Conservation (phyloP, 345 rosid species). For the Sisymbrium irio region DNA sequence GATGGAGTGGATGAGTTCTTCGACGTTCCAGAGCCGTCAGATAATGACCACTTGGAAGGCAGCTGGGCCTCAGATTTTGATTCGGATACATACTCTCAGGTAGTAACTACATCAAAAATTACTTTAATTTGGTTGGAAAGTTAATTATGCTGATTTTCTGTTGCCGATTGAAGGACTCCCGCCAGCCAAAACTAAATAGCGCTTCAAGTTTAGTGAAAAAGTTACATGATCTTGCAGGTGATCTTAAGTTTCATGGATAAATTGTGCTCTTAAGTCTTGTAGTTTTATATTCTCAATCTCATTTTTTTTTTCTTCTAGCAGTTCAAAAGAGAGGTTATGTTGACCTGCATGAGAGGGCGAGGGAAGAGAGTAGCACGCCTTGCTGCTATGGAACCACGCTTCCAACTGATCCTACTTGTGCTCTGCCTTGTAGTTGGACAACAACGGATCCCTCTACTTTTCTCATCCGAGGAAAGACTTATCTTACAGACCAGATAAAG, state of each 20-base stretch:
- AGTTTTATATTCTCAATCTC: neutral
- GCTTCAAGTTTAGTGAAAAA: slow-evolving; percentile 83
- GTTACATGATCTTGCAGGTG: slow-evolving; percentile 92
- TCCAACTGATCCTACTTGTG: slow-evolving; percentile 63
- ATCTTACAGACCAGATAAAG: slow-evolving; percentile 79
- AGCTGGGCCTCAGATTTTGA: slow-evolving; percentile 68
- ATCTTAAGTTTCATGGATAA: slow-evolving; percentile 24
- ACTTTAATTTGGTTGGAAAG: neutral
- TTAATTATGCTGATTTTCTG: neutral
- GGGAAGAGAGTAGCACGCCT: slow-evolving; percentile 57
- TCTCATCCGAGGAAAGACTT: slow-evolving; percentile 80
- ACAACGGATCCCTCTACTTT: slow-evolving; percentile 76
- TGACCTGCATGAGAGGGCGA: slow-evolving; percentile 68
- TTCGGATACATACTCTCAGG: slow-evolving; percentile 59
- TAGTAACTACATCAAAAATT: slow-evolving; percentile 17
- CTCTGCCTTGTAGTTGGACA: slow-evolving; percentile 73
- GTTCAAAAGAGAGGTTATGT: slow-evolving; percentile 91
- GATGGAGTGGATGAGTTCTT: slow-evolving; percentile 89
- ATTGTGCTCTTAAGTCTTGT: slow-evolving; percentile 2
- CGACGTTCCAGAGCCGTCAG: slow-evolving; percentile 85
- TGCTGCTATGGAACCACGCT: slow-evolving; percentile 80
- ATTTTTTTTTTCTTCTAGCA: slow-evolving; percentile 27
- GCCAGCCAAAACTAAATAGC: slow-evolving; percentile 61
- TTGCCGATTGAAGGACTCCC: slow-evolving; percentile 53
- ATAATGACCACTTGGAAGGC: slow-evolving; percentile 53